phyloP scores from a whole-genome alignment of 2,329 filamentous ascomycete genomes.

The Paraconiothyrium sp. region DNA sequence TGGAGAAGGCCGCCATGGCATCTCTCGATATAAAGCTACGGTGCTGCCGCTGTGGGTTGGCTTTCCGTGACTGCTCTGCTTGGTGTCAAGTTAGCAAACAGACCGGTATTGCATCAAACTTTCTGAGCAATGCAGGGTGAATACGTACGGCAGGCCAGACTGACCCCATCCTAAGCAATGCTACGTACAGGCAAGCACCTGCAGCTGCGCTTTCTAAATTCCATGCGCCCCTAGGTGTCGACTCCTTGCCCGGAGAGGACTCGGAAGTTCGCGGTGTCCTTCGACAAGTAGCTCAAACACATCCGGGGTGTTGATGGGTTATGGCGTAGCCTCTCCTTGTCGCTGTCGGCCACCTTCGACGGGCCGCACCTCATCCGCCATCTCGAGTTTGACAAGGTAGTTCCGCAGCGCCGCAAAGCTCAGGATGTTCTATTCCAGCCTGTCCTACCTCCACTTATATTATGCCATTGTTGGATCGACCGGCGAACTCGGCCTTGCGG shows the following conservation, averaged over 20 bases:
- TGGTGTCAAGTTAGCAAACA: neutral
- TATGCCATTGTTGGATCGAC: neutral
- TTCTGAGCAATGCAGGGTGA: neutral
- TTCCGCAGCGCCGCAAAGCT: neutral
- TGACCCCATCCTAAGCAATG: neutral
- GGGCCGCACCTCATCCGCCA: neutral
- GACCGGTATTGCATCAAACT: neutral
- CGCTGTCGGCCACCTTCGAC: neutral
- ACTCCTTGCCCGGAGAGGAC: neutral
- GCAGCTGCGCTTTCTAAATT: neutral
- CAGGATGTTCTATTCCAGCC: too few relatives aligned
- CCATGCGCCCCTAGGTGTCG: neutral
- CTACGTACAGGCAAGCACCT: neutral
- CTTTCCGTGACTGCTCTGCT: neutral
- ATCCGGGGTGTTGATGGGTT: neutral
- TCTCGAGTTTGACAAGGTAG: neutral
- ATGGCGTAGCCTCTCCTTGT: neutral
- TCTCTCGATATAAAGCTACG: neutral
- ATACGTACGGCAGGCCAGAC: neutral
- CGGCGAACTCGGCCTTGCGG: neutral
- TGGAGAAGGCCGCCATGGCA: neutral
- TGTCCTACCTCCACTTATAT: too few relatives aligned
- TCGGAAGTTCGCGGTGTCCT: neutral
- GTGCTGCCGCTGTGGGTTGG: neutral
- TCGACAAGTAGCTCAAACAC: neutral